These are phyloP conservation scores for Acanthamoeba rhysodes DNA, from an alignment of 208 protist species.

Conservation along the genomic window DNA sequence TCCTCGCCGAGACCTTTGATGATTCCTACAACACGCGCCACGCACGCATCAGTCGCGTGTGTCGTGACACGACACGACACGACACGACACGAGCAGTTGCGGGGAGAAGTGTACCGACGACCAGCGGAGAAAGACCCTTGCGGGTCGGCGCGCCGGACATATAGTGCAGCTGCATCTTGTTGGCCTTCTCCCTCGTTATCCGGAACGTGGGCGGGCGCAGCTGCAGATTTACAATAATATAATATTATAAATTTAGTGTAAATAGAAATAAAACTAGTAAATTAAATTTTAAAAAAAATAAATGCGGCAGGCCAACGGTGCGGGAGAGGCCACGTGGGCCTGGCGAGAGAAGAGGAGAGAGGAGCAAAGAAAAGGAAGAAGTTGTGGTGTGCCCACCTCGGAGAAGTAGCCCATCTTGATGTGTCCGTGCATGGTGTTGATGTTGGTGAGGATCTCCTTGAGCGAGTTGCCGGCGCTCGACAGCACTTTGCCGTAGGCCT, in stretches of 20 bases:
- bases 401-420: conserved; percentile 68
- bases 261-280: background rate
- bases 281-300: background rate
- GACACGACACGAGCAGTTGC: background rate
- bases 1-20: conserved; percentile 66
- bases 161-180: conserved; percentile 54
- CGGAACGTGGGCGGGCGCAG: conserved; percentile 39
- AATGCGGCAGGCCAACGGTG: too few relatives aligned
- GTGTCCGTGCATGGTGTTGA: conserved; percentile 76
- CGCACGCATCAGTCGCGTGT: too few relatives aligned
- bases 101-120: conserved; percentile 15
- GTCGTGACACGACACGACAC: background rate
- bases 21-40: background rate
- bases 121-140: conserved; percentile 34
- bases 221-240: background rate
- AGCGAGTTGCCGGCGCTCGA: conserved; percentile 54
- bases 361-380: too few relatives aligned
- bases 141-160: conserved; percentile 31
- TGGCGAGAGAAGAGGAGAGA: background rate
- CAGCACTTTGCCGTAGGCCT: conserved; percentile 69
- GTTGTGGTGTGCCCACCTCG: background rate
- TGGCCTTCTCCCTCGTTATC: background rate
- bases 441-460: conserved; percentile 71
- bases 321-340: too few relatives aligned
- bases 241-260: background rate